phyloP scores from a whole-genome alignment of 495 filamentous ascomycete genomes.

The Darksidea phi region DNA sequence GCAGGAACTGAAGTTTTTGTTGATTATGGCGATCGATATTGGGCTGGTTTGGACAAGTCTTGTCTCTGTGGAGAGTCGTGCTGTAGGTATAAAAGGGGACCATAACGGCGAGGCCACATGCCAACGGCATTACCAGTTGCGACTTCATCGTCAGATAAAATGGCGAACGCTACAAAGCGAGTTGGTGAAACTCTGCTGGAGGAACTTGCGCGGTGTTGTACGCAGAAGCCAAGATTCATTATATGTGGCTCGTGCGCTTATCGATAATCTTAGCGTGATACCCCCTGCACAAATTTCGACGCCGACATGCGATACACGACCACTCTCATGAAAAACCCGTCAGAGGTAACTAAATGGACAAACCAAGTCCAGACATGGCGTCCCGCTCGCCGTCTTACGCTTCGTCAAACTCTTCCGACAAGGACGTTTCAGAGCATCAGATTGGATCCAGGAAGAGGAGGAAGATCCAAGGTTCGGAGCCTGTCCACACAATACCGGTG shows the following conservation, averaged over 20 bases:
- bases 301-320: too few species aligned
- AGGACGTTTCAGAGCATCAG: slow-evolving; percentile 18
- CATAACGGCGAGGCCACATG: neutral
- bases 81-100: slow-evolving; percentile 39
- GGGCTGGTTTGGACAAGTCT: slow-evolving; percentile 46
- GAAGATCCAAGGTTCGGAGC: too few species aligned
- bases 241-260: slow-evolving; percentile 4
- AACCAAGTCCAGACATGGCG: too few species aligned
- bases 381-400: too few species aligned
- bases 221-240: too few species aligned
- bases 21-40: slow-evolving; percentile 48
- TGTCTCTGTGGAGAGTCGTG: slow-evolving; percentile 45
- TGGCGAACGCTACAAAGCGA: too few species aligned
- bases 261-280: slow-evolving; percentile 4
- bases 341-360: too few species aligned
- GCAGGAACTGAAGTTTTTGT: slow-evolving; percentile 48
- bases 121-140: too few species aligned
- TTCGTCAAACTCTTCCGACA: neutral
- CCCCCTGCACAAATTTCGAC: slow-evolving; percentile 16
- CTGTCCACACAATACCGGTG: too few species aligned
- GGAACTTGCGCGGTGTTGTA: too few species aligned
- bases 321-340: too few species aligned
- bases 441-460: slow-evolving; percentile 23
- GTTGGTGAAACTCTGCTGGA: neutral
- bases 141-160: too few species aligned